Evolutionary conservation across 2,329 filamentous ascomycete genomes (phyloP).

Genomic region (Hypomyces rosellus): DNA sequence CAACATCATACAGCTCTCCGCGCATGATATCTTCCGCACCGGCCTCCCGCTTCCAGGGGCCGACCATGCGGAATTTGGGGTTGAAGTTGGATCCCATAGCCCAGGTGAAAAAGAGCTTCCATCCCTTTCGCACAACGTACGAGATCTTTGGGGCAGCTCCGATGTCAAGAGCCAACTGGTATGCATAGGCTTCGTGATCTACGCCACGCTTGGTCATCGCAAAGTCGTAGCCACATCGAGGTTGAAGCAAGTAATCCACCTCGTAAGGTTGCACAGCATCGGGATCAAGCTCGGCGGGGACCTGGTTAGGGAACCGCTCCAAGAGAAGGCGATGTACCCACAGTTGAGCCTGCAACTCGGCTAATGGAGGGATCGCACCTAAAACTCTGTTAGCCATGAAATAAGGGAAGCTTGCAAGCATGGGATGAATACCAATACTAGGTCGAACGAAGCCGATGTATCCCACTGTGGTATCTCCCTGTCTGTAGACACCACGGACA

Average conservation of each 20-base stretch:
- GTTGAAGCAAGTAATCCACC: constrained; percentile 34
- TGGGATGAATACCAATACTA: constrained; percentile 27
- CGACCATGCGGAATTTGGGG: constrained; percentile 40
- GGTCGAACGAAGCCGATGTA: constrained; percentile 45
- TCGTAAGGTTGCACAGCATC: constrained; percentile 29
- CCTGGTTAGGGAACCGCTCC: constrained; percentile 17
- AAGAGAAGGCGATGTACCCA: constrained; percentile 38
- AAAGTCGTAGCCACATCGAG: constrained; percentile 27
- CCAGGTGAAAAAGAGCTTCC: constrained; percentile 37
- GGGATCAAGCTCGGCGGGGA: constrained; percentile 12
- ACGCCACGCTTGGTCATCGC: constrained; percentile 34
- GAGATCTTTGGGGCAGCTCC: constrained; percentile 34
- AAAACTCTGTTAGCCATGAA: background rate
- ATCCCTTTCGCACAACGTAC: constrained; percentile 29
- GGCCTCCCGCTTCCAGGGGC: constrained; percentile 36
- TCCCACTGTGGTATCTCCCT: constrained; percentile 31
- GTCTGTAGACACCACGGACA: constrained; percentile 47
- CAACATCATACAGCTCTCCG: constrained; percentile 35
- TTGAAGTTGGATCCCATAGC: constrained; percentile 45
- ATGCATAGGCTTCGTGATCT: constrained; percentile 44
- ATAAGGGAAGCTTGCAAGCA: background rate
- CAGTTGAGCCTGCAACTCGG: constrained; percentile 43
- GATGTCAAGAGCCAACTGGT: constrained; percentile 43
- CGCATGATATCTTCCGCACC: constrained; percentile 33
- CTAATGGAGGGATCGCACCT: constrained; percentile 42